Percentiles rank a stretch among this genome's conserved stretches.
phyloP scores from a whole-genome alignment of 108 stramenopile genomes.

The Cyclotella kingstonii region DNA sequence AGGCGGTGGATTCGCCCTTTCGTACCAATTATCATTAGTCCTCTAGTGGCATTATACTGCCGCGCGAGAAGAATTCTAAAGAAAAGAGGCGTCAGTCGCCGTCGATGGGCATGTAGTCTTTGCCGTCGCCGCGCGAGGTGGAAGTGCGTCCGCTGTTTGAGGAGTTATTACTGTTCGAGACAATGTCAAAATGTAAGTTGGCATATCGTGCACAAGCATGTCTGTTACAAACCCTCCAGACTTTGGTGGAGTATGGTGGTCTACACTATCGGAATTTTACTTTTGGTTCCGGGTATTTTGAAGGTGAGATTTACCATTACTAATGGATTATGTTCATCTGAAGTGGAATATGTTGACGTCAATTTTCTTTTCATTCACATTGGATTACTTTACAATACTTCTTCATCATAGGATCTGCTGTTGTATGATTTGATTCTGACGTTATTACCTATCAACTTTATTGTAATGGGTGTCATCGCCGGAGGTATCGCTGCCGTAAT shows the following conservation, averaged over 20 bases:
- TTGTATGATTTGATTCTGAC: constrained; percentile 72
- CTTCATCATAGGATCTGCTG: constrained; percentile 51
- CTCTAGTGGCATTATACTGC: constrained; percentile 83
- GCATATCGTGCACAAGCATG: constrained; percentile 93
- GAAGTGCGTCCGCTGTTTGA: constrained; percentile 90
- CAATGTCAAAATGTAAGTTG: constrained; percentile 92
- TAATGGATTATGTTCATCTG: neutral
- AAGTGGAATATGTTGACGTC: neutral
- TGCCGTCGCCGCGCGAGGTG: constrained; percentile 84
- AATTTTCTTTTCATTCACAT: neutral
- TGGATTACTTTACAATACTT: neutral
- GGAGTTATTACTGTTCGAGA: constrained; percentile 86
- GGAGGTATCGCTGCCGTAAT: constrained; percentile 68
- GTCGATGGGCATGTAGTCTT: constrained; percentile 89
- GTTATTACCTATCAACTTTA: constrained; percentile 65
- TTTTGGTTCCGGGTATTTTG: constrained; percentile 68
- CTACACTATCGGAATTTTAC: constrained; percentile 48
- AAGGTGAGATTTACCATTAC: constrained; percentile 29
- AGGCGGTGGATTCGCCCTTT: constrained; percentile 73
- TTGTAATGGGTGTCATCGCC: constrained; percentile 69
- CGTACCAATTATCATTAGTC: constrained; percentile 77
- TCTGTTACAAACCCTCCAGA: constrained; percentile 87
- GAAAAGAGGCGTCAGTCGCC: constrained; percentile 80
- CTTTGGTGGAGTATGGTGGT: constrained; percentile 75
- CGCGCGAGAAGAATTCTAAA: constrained; percentile 77